Conservation (phyloP, 352 stramenopile species). For the Phytophthora pseudosyringae region DNA sequence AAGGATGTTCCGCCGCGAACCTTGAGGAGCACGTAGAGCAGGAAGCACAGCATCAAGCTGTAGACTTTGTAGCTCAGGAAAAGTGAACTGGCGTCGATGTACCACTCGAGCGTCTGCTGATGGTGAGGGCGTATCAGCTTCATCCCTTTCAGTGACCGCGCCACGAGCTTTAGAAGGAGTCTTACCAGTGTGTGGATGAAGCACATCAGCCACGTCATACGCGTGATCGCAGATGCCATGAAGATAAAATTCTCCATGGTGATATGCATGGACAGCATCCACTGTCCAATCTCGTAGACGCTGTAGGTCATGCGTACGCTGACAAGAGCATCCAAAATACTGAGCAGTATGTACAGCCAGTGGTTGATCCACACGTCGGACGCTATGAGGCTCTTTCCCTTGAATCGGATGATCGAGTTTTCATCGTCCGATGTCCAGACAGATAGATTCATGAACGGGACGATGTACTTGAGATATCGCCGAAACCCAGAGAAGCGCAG, state of each 20-base stretch:
- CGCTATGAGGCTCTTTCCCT: constrained; percentile 55
- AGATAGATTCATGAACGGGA: constrained; percentile 54
- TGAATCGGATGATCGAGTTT: constrained; percentile 54
- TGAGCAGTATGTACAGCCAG: constrained; percentile 69
- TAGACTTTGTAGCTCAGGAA: constrained; percentile 74
- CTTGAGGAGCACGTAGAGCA: constrained; percentile 49
- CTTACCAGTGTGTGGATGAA: constrained; percentile 47
- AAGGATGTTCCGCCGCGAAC: constrained; percentile 46
- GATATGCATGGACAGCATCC: constrained; percentile 58
- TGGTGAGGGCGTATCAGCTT: constrained; percentile 36
- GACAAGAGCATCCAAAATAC: constrained; percentile 54
- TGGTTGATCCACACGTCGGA: constrained; percentile 77
- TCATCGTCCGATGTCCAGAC: constrained; percentile 45
- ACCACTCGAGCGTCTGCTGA: constrained; percentile 53
- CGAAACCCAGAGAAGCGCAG: constrained; percentile 43
- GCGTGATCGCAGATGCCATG: constrained; percentile 50
- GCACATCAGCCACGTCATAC: constrained; percentile 71
- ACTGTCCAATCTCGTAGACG: constrained; percentile 54
- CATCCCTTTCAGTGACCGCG: constrained; percentile 39
- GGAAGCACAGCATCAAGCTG: constrained; percentile 53
- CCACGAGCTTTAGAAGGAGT: constrained; percentile 35
- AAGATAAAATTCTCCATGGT: constrained; percentile 68
- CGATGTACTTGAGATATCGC: constrained; percentile 43
- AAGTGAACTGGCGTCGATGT: constrained; percentile 49
- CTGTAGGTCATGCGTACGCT: constrained; percentile 58